Percentiles rank a stretch among this genome's conserved stretches.
Evolutionary conservation across 352 stramenopile species (phyloP).

Genomic region (Phytophthora megakarya): DNA sequence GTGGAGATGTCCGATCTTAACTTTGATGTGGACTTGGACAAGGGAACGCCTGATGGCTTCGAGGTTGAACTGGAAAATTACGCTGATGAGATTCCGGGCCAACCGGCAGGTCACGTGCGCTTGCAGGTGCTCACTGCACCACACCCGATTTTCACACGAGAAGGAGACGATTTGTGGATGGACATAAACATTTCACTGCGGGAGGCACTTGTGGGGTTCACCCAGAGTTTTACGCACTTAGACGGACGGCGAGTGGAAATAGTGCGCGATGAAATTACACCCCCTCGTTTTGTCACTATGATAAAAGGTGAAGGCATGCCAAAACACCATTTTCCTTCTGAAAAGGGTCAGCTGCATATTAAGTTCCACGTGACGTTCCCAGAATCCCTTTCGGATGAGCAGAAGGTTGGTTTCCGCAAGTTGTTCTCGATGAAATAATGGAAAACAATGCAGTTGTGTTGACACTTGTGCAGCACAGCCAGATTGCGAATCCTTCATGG

Average conservation of each 20-base stretch:
- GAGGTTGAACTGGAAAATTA: conserved; percentile 94
- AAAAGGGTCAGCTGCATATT: conserved; percentile 91
- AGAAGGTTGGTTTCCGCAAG: conserved; percentile 70
- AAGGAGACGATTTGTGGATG: conserved; percentile 95
- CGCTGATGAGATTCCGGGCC: conserved; percentile 87
- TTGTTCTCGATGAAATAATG: conserved; percentile 54
- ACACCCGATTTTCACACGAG: conserved; percentile 90
- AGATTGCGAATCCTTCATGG: not conserved
- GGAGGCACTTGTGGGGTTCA: conserved; percentile 95
- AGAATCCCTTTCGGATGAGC: conserved; percentile 81
- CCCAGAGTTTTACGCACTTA: conserved; percentile 91
- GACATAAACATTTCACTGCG: conserved; percentile 95
- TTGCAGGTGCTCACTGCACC: conserved; percentile 89
- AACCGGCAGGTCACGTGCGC: conserved; percentile 93
- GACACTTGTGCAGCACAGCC: conserved; percentile 1
- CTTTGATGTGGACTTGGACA: conserved; percentile 96
- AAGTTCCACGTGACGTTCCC: conserved; percentile 97
- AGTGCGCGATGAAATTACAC: conserved; percentile 88
- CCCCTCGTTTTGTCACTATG: conserved; percentile 90
- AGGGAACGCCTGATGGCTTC: conserved; percentile 93
- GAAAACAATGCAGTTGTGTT: conserved; percentile 3
- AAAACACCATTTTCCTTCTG: conserved; percentile 87
- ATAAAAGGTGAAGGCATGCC: conserved; percentile 96
- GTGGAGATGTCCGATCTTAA: conserved; percentile 93
- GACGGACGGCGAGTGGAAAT: conserved; percentile 93